Base-by-base conservation (phyloP, 2,329 filamentous ascomycete genomes). In the Domatiomyces globalis region DNA sequence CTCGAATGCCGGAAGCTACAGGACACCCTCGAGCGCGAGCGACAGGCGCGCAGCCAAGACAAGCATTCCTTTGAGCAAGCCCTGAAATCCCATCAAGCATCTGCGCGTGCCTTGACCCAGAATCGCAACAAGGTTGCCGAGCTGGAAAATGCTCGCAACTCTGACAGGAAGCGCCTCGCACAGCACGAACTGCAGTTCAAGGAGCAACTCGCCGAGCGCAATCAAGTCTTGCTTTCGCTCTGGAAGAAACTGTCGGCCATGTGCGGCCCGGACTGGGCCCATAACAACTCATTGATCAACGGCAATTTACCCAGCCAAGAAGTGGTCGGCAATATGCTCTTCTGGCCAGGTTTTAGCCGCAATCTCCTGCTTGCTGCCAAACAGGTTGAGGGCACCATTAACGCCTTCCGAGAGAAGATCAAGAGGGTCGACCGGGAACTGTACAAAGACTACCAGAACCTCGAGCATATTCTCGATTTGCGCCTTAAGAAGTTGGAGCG, bases 21-120 rank as follows among this genome's bases (percentile, higher is more conserved):
- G 1, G 90, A 96, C 58, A 75, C 95, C 49, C 80, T 96, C 12
- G 90, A 96, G 48, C 94, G 94, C 62, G 92, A 98, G 69, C 81
- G 88, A 12, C 79, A 86, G 58, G 80, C 79, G 19, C 87, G 94
- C 60, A 84, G 87, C 56, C 85, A 87, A 61, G 92, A 94, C 53
- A 88, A 88, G 64, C 79, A 86, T 55, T 82, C 89, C 53, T 94
- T 87, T 60, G 92, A 98, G 61, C 86, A 85, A 39, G 84, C 87
- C 61, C 84, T 94, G 60, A 88, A 87, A 63, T 88, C 85, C 1
- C 85, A 94, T 53, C 84, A 89, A 54, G 87, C 92, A 58, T 85
- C 92, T 9, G 83, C 83, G n/a, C 81, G 87, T 29, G 92, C 86
- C 1, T 84, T 94, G 51, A 83, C 83, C 9, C 85, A 87, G 52